Evolutionary conservation across 352 stramenopile species (phyloP).

Genomic region (Pythium angustatum): DNA sequence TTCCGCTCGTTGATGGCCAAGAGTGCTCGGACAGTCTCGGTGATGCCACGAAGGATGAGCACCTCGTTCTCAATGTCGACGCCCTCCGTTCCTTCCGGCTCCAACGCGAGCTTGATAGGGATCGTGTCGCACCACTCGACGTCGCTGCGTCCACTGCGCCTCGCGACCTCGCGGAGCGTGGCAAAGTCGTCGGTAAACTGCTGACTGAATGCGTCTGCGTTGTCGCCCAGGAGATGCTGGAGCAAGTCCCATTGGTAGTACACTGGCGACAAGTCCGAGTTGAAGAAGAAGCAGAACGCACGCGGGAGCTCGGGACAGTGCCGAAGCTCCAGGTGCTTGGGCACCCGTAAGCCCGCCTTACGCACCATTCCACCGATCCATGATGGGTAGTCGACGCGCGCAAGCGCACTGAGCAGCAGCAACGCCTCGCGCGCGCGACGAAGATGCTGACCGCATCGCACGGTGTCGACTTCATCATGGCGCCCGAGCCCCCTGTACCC

Average conservation of each 20-base stretch:
- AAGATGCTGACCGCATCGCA: neutral
- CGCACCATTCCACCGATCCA: slow-evolving; percentile 13
- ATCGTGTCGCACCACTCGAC: neutral
- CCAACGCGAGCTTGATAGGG: slow-evolving; percentile 6
- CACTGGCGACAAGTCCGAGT: neutral
- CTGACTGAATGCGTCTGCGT: neutral
- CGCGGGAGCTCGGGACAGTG: slow-evolving; percentile 2
- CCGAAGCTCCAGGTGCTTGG: neutral
- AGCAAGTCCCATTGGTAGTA: slow-evolving; percentile 12
- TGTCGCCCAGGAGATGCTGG: slow-evolving; percentile 5
- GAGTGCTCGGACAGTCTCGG: neutral
- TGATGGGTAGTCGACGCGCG: slow-evolving; percentile 13
- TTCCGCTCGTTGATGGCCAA: neutral
- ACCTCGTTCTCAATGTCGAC: slow-evolving; percentile 1
- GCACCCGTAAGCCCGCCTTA: neutral
- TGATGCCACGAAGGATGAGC: neutral
- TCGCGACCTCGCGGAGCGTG: neutral
- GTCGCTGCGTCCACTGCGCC: neutral
- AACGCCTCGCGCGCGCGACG: neutral
- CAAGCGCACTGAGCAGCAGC: neutral
- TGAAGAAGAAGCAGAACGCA: slow-evolving; percentile 12
- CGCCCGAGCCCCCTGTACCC: neutral
- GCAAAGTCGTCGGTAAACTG: neutral
- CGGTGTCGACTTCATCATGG: neutral
- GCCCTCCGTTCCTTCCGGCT: neutral